Evolutionary conservation across 2,329 filamentous ascomycete genomes (phyloP), one percentile per base, ranked within the genome.

Genomic region (Juglanconis juglandina): DNA sequence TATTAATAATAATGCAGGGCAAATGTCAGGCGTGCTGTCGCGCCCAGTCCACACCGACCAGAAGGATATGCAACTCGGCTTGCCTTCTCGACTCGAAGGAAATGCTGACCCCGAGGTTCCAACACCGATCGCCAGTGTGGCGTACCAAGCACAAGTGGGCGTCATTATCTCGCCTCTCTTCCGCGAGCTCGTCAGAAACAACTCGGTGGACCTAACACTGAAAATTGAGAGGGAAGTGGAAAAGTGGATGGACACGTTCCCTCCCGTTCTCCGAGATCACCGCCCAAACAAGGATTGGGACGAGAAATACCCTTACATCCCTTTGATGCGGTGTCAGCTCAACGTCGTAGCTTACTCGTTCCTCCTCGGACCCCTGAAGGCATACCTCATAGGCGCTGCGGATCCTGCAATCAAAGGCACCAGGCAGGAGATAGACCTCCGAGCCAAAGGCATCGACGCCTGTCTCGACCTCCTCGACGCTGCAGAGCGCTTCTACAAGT

Each of bases 291-390:
- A 63, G 11, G 63, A 63, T 9, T 69, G 68, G 68, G 68, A 70
- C 46, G 44, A 51, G 11, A 65, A 69, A 44, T 59, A 66, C 41
- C 60, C 59, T 14, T 69, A 65, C 59, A 63, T 70, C 17, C 61
- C 66, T 3, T 68, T 70, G 53, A 67, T 69, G 47, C 67, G 68
- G 10, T 65, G 66, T 2, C 69, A 69, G 57, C 66, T 70, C 53
- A 68, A 69, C 47, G 53, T 70, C 41, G 58, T 69, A n/a, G 68
- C 67, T 9, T 66, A 66, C 56, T 66, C 66, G 63, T 62, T 54
- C 9, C 47, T 68, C 50, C 67, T 68, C 35, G 57, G 58, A 9
- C 62, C 63, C 5, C 59, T 70, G 14, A 66, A 67, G 58, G 63
- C 63, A 2, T 70, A 67, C 41, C 17, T 70, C 10, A 65, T 57